A percentile compares a stretch with the other conserved stretches of the same genome.
Conservation (phyloP, 495 filamentous ascomycete species). For the Trichocladium uniseriatum region DNA sequence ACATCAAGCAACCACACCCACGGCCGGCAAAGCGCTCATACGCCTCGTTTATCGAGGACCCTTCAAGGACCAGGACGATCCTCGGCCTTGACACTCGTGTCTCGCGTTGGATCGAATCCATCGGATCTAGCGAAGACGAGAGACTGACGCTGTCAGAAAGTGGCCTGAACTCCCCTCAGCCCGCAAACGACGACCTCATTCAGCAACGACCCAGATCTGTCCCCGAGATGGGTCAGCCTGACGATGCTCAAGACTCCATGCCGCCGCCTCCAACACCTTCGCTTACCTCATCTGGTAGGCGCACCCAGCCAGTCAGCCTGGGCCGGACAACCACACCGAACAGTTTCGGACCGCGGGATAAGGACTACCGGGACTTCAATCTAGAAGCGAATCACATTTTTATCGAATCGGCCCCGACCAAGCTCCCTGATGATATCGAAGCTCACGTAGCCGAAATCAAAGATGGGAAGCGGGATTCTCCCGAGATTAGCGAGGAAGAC, state of each 20-base stretch:
- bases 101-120: not conserved
- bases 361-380: not conserved
- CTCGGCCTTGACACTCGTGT: not conserved
- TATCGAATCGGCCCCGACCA: not conserved
- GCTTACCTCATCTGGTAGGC: not conserved
- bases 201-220: not conserved
- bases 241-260: not conserved
- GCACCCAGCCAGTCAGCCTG: not conserved
- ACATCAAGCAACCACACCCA: not conserved
- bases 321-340: not conserved
- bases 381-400: not conserved
- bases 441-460: not conserved
- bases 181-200: not conserved
- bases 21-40: not conserved
- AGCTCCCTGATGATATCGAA: not conserved
- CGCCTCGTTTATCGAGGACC: not conserved
- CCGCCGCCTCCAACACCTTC: not conserved
- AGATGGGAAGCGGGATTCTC: not conserved
- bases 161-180: too few species aligned
- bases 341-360: not conserved
- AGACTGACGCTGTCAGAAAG: too few species aligned
- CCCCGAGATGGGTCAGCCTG: not conserved
- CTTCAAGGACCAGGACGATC: not conserved
- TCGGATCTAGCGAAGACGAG: not conserved
- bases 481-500: not conserved